Percentiles rank a stretch among this genome's conserved stretches.
phyloP scores from a whole-genome alignment of 2,329 filamentous ascomycete genomes.

The Penicillium hordei region DNA sequence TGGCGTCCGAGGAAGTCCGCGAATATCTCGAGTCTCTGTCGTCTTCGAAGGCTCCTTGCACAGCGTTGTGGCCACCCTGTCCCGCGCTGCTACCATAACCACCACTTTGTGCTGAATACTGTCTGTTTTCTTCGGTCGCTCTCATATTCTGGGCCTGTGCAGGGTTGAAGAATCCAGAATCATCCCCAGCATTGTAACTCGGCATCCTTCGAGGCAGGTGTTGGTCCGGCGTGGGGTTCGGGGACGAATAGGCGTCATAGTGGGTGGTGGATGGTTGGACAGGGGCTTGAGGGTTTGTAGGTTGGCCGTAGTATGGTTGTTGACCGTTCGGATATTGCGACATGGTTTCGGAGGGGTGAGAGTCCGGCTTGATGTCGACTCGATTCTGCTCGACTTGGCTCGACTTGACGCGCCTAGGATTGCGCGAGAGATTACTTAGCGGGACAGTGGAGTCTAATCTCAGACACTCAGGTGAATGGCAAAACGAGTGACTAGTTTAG shows the following conservation, averaged over 20 bases:
- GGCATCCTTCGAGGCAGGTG: slow-evolving; percentile 55
- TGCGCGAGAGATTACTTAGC: background rate
- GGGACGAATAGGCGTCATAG: slow-evolving; percentile 45
- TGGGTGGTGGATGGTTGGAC: slow-evolving; percentile 31
- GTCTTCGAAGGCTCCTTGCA: slow-evolving; percentile 29
- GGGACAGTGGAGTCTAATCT: background rate
- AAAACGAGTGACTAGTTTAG: slow-evolving; percentile 4
- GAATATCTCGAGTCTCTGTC: slow-evolving; percentile 38
- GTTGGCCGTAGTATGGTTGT: slow-evolving; percentile 46
- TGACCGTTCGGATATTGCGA: slow-evolving; percentile 58
- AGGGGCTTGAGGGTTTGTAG: slow-evolving; percentile 31
- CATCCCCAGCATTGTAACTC: slow-evolving; percentile 77
- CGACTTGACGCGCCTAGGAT: background rate
- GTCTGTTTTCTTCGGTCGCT: slow-evolving; percentile 38
- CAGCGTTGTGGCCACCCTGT: slow-evolving; percentile 25
- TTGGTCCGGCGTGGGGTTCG: slow-evolving; percentile 41
- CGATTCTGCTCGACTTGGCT: background rate
- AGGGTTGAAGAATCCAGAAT: slow-evolving; percentile 54
- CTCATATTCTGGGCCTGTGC: slow-evolving; percentile 28
- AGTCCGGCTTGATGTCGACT: background rate
- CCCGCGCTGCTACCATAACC: slow-evolving; percentile 37
- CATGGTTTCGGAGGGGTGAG: slow-evolving; percentile 40
- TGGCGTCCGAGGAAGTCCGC: slow-evolving; percentile 34
- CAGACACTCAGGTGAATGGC: background rate
- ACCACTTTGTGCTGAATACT: slow-evolving; percentile 37